Percentiles rank a stretch among this genome's conserved stretches.
Conservation (phyloP, 169 alveolate species). For the Plasmodium chabaudi region DNA sequence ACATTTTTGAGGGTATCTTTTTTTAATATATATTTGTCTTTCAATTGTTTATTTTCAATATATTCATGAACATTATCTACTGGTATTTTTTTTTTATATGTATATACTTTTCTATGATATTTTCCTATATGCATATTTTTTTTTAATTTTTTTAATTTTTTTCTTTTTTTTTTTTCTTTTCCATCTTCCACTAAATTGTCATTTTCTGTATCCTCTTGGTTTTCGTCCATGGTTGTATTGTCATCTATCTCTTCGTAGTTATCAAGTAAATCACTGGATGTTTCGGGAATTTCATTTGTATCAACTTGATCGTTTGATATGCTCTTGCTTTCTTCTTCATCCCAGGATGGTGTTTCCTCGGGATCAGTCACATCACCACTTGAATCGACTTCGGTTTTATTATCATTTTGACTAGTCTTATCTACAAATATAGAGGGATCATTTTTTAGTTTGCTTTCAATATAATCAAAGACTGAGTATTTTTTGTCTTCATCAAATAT, state of each 20-base stretch:
- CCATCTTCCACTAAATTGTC: not conserved
- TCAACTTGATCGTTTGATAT: not conserved
- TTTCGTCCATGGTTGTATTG: not conserved
- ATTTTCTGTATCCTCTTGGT: not conserved
- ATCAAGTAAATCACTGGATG: no score
- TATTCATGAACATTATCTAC: constrained; percentile 60
- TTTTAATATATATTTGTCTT: constrained; percentile 50
- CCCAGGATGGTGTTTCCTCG: not conserved
- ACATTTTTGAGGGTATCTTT: constrained; percentile 74
- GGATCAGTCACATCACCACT: not conserved
- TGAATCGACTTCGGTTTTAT: not conserved
- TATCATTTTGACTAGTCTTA: not conserved
- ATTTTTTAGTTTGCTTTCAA: constrained; percentile 36
- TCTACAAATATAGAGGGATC: not conserved
- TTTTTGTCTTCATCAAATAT: constrained; percentile 27
- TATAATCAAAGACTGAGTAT: constrained; percentile 65
- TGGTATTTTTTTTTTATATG: constrained; percentile 50
- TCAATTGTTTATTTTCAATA: constrained; percentile 41
- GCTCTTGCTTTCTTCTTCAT: not conserved
- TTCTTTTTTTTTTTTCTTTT: constrained; percentile 32
- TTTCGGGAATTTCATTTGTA: not conserved
- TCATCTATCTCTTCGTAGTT: no score
- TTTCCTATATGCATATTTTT: constrained; percentile 76
- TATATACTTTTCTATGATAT: constrained; percentile 55
- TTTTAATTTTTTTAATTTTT: constrained; percentile 53